Evolutionary conservation across 768 basidiomycete genomes (phyloP).

Genomic region (Naganishia onofrii): DNA sequence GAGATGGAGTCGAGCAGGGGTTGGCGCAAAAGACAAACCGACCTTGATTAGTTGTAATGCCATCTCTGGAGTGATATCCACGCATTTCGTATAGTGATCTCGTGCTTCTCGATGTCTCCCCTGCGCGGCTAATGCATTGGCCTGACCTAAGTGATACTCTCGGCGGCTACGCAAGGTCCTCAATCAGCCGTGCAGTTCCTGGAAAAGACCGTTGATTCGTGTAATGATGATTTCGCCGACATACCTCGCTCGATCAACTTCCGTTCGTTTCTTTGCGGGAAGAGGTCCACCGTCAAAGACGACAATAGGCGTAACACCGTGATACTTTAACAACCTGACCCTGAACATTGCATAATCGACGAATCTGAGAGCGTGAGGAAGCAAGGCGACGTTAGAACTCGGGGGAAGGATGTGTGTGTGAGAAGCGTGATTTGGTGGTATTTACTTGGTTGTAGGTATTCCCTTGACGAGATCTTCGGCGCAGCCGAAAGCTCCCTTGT

Average conservation of each 20-base stretch:
- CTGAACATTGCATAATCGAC: slow-evolving; percentile 94
- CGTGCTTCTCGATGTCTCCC: slow-evolving; percentile 78
- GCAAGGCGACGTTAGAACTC: not conserved
- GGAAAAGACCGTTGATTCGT: not conserved
- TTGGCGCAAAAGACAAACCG: slow-evolving; percentile 16
- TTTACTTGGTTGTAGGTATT: slow-evolving; percentile 76
- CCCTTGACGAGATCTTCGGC: slow-evolving; percentile 86
- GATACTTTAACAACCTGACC: slow-evolving; percentile 77
- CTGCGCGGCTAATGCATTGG: slow-evolving; percentile 68
- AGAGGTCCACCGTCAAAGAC: slow-evolving; percentile 96
- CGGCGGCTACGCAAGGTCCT: slow-evolving; percentile 57
- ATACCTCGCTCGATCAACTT: slow-evolving; percentile 67
- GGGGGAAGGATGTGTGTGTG: not conserved
- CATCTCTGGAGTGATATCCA: slow-evolving; percentile 97
- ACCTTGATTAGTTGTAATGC: slow-evolving; percentile 97
- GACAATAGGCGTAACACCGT: slow-evolving; percentile 80
- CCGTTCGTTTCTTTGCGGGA: slow-evolving; percentile 89
- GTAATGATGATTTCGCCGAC: not conserved
- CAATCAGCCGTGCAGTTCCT: not conserved
- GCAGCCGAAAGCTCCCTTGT: slow-evolving; percentile 78
- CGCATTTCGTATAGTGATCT: slow-evolving; percentile 81
- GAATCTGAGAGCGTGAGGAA: slow-evolving; percentile 61
- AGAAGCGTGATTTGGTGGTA: slow-evolving; percentile 14
- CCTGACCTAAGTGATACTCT: slow-evolving; percentile 71
- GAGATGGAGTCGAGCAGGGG: not conserved